Percentiles rank a stretch among this genome's conserved stretches.
phyloP scores from a whole-genome alignment of 495 filamentous ascomycete species.

The Xylaria acuta region DNA sequence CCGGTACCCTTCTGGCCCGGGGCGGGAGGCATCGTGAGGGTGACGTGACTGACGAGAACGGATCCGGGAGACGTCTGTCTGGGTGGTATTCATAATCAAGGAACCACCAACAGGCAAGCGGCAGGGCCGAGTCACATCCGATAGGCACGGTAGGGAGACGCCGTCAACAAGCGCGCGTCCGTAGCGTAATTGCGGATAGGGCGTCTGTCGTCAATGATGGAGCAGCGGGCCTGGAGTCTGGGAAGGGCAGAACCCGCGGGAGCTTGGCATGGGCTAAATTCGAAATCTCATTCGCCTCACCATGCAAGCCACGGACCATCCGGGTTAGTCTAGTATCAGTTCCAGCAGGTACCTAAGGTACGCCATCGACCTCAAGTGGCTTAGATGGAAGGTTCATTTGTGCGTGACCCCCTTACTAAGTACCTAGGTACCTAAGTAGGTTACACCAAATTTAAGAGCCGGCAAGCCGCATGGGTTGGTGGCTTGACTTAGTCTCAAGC shows the following conservation, averaged over 20 bases:
- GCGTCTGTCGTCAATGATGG: constrained; percentile 15
- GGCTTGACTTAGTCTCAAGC: neutral
- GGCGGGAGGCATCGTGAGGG: constrained; percentile 53
- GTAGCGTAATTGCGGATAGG: constrained; percentile 20
- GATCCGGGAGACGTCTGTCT: neutral
- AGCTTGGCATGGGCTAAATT: constrained; percentile 2
- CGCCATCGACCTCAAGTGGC: neutral
- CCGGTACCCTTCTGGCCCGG: constrained; percentile 75
- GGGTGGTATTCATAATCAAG: neutral
- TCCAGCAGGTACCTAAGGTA: too few relatives aligned
- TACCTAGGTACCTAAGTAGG: neutral
- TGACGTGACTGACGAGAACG: neutral
- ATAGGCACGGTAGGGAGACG: neutral
- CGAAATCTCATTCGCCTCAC: neutral
- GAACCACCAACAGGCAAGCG: neutral
- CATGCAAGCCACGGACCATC: constrained; percentile 6
- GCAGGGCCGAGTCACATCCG: neutral
- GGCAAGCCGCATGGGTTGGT: neutral
- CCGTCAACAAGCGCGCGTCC: constrained; percentile 14
- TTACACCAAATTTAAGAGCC: neutral
- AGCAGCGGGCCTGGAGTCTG: neutral
- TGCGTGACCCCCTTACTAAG: neutral
- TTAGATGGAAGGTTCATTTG: neutral
- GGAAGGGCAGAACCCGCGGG: neutral
- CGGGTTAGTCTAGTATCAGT: neutral